Conservation (phyloP, 495 filamentous ascomycete species). For the Penicillium simplicissimum region DNA sequence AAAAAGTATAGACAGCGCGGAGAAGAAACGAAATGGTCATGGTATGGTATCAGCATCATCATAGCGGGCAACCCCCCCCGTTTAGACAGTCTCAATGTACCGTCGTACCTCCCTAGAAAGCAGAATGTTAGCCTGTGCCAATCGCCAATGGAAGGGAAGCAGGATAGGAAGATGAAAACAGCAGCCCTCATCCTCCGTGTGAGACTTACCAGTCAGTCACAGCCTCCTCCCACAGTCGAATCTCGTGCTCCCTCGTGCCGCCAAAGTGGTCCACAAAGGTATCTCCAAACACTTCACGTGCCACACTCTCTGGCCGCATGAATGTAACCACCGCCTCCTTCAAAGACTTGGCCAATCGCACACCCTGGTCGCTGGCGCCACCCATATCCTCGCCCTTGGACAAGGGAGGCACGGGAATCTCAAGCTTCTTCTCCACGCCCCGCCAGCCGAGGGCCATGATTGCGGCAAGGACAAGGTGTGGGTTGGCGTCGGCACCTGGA, state of each 20-base stretch:
- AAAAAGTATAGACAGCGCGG: not conserved
- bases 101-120: conserved; percentile 48
- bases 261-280: conserved; percentile 95
- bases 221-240: conserved; percentile 88
- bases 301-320: conserved; percentile 71
- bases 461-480: conserved; percentile 83
- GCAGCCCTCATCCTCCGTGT: not conserved
- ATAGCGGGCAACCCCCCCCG: not conserved
- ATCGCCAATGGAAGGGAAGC: conserved; percentile 17
- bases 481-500: conserved; percentile 86
- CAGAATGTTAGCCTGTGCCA: not conserved
- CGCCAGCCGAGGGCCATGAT: conserved; percentile 85
- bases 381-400: conserved; percentile 79
- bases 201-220: conserved; percentile 84
- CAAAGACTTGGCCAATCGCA: conserved; percentile 75
- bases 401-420: conserved; percentile 78
- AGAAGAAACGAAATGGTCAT: not conserved
- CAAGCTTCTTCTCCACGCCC: conserved; percentile 85
- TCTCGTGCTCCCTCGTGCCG: conserved; percentile 90
- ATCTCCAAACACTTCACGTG: conserved; percentile 88
- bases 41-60: conserved; percentile 8
- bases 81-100: conserved; percentile 52
- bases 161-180: not conserved
- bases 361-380: conserved; percentile 55
- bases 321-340: conserved; percentile 81